phyloP scores from a whole-genome alignment of 1,284 basidiomycete species.

The Ustilago loliicola region DNA sequence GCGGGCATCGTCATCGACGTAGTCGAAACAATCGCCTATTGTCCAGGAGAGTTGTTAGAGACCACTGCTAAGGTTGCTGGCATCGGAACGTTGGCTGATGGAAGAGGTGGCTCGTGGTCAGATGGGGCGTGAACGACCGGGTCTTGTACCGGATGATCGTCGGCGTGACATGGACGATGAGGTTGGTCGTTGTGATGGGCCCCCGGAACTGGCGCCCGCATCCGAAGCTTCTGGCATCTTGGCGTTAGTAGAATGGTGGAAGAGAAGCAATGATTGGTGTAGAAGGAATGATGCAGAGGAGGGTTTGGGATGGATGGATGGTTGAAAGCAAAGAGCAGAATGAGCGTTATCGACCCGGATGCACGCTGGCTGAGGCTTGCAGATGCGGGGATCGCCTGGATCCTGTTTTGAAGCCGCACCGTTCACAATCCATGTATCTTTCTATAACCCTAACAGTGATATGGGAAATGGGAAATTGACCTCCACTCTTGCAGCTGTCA shows the following conservation, averaged over 20 bases:
- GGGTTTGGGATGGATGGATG: not conserved
- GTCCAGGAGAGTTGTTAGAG: conserved; percentile 36
- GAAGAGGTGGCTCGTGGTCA: conserved; percentile 34
- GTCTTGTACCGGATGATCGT: conserved; percentile 32
- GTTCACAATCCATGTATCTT: not conserved
- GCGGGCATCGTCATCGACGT: conserved; percentile 32
- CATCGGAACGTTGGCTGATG: conserved; percentile 48
- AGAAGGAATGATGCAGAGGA: not conserved
- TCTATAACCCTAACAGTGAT: not conserved
- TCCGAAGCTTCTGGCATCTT: conserved; percentile 33
- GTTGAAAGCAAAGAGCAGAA: not conserved
- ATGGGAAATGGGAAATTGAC: not conserved
- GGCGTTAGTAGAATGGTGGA: not conserved
- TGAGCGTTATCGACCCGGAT: not conserved
- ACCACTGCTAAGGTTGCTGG: conserved; percentile 44
- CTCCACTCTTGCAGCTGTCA: not conserved
- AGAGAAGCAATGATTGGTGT: conserved; percentile 3
- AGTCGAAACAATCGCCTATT: conserved; percentile 47
- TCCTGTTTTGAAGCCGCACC: conserved; percentile 14
- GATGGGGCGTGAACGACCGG: conserved; percentile 19
- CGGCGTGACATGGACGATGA: conserved; percentile 24
- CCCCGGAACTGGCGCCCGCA: conserved; percentile 29
- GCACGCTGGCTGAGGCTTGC: conserved; percentile 13
- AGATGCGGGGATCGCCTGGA: conserved; percentile 27
- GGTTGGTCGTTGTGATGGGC: conserved; percentile 8